Percentiles rank a stretch among this genome's conserved stretches.
phyloP scores from a whole-genome alignment of 306 rosid species.

The Cicer chorassanicum region DNA sequence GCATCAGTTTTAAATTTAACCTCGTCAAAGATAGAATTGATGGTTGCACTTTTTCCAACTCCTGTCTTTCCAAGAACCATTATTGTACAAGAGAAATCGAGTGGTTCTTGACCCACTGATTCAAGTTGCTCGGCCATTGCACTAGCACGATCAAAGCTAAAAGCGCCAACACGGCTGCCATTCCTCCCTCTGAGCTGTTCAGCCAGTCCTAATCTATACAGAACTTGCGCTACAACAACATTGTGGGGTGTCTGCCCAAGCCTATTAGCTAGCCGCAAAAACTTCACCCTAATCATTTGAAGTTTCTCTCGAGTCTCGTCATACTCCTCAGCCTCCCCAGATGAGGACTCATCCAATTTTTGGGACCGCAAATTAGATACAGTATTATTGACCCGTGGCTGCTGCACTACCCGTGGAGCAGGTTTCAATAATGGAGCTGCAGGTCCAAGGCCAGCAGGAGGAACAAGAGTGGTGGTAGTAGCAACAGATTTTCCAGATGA shows the following conservation, averaged over 20 bases:
- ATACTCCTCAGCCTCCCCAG: conserved; percentile 82
- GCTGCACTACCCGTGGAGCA: conserved; percentile 69
- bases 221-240: conserved; percentile 99
- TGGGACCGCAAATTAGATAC: conserved; percentile 66
- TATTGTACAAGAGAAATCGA: conserved; percentile 94
- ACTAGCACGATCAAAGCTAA: conserved; percentile 98
- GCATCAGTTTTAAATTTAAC: conserved; percentile 89
- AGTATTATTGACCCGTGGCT: conserved; percentile 76
- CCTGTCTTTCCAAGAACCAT: conserved; percentile 98
- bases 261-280: conserved; percentile 88
- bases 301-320: conserved; percentile 97
- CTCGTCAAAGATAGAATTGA: conserved; percentile 96
- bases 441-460: conserved; percentile 91
- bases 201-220: conserved; percentile 92
- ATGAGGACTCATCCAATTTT: conserved; percentile 74
- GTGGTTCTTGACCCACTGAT: conserved; percentile 92
- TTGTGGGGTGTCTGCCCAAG: conserved; percentile 99
- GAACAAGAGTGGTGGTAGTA: conserved; percentile 59
- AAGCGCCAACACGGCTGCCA: conserved; percentile 97
- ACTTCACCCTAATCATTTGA: conserved; percentile 95
- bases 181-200: conserved; percentile 95
- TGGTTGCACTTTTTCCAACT: conserved; percentile 97
- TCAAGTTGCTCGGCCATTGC: conserved; percentile 99
- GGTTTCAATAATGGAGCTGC: conserved; percentile 87
- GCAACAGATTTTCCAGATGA: conserved; percentile 60